A percentile compares a stretch with the other conserved stretches of the same genome.
phyloP scores from a whole-genome alignment of 2,329 filamentous ascomycete species.

The Colletotrichum sp. region DNA sequence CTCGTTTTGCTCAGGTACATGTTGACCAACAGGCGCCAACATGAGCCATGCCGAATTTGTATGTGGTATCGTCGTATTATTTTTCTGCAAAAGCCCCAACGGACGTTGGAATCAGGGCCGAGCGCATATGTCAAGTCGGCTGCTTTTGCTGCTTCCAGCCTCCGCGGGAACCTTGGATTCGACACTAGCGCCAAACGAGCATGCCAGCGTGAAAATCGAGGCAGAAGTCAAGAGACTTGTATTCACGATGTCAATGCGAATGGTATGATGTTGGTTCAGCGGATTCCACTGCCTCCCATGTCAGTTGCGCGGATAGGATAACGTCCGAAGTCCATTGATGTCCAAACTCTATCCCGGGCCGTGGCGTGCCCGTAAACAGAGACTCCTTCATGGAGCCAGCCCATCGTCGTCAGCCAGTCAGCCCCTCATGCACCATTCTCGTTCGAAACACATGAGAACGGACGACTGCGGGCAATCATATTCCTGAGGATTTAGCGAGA shows the following conservation, averaged over 20 bases:
- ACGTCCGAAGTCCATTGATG: neutral
- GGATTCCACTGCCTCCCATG: neutral
- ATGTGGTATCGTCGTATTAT: neutral
- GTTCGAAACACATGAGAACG: neutral
- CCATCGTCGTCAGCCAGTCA: neutral
- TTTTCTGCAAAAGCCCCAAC: neutral
- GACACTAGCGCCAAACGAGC: neutral
- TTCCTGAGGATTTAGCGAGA: neutral
- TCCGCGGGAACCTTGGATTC: neutral
- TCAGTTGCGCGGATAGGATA: neutral
- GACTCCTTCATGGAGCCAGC: neutral
- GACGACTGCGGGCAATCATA: neutral
- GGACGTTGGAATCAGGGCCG: neutral
- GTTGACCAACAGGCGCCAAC: neutral
- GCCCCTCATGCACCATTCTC: neutral
- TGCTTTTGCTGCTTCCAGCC: neutral
- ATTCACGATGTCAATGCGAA: neutral
- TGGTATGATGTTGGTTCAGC: neutral
- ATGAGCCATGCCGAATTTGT: neutral
- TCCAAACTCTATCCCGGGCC: neutral
- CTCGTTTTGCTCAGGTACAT: neutral
- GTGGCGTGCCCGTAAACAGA: neutral
- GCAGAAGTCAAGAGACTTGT: neutral
- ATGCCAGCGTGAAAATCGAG: neutral
- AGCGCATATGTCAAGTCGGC: neutral